Evolutionary conservation across 2,329 filamentous ascomycete species (phyloP).

Genomic region (Arachnomyces sp.): DNA sequence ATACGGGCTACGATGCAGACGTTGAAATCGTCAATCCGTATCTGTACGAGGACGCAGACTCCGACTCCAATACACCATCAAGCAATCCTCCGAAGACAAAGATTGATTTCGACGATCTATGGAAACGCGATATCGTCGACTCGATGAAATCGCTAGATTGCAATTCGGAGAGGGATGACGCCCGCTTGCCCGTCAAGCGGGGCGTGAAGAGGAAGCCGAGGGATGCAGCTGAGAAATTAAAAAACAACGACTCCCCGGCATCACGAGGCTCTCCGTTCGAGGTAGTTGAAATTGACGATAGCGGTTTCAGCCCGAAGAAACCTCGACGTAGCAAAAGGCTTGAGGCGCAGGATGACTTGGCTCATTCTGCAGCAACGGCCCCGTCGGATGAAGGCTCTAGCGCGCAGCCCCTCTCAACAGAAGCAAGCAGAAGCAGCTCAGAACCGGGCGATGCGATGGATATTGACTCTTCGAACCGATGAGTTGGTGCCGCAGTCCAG

Average conservation of each 20-base stretch:
- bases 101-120: slow-evolving; percentile 19
- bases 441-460: slow-evolving; percentile 26
- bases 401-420: slow-evolving; percentile 16
- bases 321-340: slow-evolving; percentile 14
- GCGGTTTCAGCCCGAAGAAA: slow-evolving; percentile 18
- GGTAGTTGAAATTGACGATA: slow-evolving; percentile 10
- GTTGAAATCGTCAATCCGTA: slow-evolving; percentile 31
- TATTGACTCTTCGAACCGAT: slow-evolving; percentile 19
- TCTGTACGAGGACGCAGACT: slow-evolving; percentile 21
- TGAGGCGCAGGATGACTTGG: background rate
- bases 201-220: slow-evolving; percentile 30
- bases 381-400: slow-evolving; percentile 15
- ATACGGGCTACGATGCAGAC: slow-evolving; percentile 23
- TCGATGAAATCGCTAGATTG: slow-evolving; percentile 25
- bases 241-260: background rate
- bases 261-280: slow-evolving; percentile 3
- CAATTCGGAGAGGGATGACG: slow-evolving; percentile 18
- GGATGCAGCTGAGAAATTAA: slow-evolving; percentile 13
- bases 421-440: slow-evolving; percentile 13
- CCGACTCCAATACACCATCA: slow-evolving; percentile 7
- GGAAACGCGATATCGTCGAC: slow-evolving; percentile 27
- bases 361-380: slow-evolving; percentile 12
- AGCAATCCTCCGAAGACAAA: slow-evolving; percentile 11
- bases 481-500: too few species aligned
- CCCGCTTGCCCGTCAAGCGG: slow-evolving; percentile 12